Percentiles rank a stretch among this genome's conserved stretches.
These are phyloP conservation scores for Xylaria scruposa DNA, from an alignment of 495 filamentous ascomycete species.

Conservation along the genomic window DNA sequence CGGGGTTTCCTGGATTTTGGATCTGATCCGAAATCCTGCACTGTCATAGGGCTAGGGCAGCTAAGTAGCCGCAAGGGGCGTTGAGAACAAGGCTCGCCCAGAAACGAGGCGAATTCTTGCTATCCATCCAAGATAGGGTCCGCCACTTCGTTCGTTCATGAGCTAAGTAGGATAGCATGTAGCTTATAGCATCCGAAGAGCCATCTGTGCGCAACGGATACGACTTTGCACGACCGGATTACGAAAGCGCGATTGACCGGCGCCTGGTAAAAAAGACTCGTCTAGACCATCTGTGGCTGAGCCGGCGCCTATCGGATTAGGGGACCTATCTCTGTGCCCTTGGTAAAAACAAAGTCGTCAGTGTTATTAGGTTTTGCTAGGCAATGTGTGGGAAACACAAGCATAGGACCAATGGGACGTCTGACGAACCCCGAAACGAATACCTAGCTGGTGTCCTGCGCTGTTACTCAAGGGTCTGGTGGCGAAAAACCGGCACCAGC, in stretches of 20 bases:
- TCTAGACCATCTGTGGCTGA: slow-evolving; percentile 46
- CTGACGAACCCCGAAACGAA: slow-evolving; percentile 40
- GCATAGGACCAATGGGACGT: slow-evolving; percentile 34
- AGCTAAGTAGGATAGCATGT: neutral
- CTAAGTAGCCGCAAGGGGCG: slow-evolving; percentile 18
- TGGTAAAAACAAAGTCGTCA: slow-evolving; percentile 16
- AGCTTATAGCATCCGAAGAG: neutral
- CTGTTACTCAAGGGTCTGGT: slow-evolving; percentile 40
- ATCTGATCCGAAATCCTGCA: slow-evolving; percentile 21
- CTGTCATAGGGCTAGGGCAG: slow-evolving; percentile 24
- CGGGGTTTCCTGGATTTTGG: slow-evolving; percentile 23
- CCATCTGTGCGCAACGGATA: slow-evolving; percentile 9
- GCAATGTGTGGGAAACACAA: slow-evolving; percentile 26
- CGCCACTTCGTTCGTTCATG: neutral
- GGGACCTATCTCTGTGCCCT: slow-evolving; percentile 23
- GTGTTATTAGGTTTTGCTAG: slow-evolving; percentile 22
- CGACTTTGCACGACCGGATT: slow-evolving; percentile 13
- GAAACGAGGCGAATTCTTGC: slow-evolving; percentile 15
- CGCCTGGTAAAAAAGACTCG: slow-evolving; percentile 33
- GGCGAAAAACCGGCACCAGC: slow-evolving; percentile 44
- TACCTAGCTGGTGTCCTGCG: slow-evolving; percentile 19
- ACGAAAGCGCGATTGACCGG: slow-evolving; percentile 18
- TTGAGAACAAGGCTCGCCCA: slow-evolving; percentile 21
- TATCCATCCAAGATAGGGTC: neutral
- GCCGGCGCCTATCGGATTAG: slow-evolving; percentile 28